Conservation (phyloP, 768 basidiomycete species). For the Auriscalpium orientale region DNA sequence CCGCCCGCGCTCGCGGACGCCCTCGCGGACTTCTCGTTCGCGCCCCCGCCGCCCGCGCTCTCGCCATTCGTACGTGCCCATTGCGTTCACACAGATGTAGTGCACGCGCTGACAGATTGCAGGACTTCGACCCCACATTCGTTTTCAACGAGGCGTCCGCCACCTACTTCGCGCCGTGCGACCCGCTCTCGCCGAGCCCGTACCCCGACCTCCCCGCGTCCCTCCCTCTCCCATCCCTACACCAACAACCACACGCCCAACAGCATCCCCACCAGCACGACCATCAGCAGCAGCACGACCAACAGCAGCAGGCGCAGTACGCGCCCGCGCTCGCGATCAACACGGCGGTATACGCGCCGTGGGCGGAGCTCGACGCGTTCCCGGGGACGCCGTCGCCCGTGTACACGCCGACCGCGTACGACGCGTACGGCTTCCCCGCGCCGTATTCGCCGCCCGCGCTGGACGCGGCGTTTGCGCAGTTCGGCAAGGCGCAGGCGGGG, state of each 20-base stretch:
- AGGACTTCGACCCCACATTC: conserved; percentile 14
- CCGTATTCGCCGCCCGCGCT: background rate
- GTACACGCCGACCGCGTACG: conserved; percentile 4
- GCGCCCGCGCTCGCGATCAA: conserved; percentile 2
- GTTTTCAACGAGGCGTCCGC: conserved; percentile 13
- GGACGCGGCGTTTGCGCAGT: background rate
- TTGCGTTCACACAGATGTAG: no score
- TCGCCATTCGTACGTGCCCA: conserved; percentile 14
- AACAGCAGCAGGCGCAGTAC: background rate
- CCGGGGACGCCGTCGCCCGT: conserved; percentile 2
- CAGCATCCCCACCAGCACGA: background rate
- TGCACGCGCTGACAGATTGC: background rate
- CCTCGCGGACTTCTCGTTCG: background rate
- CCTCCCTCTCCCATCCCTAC: no score
- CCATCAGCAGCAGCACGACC: background rate
- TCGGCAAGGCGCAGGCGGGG: background rate
- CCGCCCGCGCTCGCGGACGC: background rate
- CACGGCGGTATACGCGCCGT: conserved; percentile 9
- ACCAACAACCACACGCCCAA: no score
- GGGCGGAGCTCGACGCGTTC: conserved; percentile 4
- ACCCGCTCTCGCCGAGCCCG: conserved; percentile 11
- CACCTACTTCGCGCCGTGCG: conserved; percentile 12
- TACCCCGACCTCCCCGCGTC: background rate
- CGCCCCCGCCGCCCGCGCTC: background rate
- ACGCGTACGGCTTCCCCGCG: background rate